phyloP scores from a whole-genome alignment of 1,284 basidiomycete genomes.

The Laetiporus sulphureus region DNA sequence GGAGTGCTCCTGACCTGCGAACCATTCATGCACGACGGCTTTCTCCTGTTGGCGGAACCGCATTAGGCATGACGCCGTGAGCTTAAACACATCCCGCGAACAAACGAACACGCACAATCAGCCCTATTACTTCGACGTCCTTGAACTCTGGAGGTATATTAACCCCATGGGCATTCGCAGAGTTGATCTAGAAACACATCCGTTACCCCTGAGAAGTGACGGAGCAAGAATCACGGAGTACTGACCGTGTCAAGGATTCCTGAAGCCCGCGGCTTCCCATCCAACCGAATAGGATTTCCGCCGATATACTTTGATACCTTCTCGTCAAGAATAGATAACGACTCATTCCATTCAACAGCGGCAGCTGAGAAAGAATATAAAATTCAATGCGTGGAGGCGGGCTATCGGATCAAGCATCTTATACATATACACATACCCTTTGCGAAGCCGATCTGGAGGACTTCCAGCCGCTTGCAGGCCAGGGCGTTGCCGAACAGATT shows the following conservation, averaged over 20 bases:
- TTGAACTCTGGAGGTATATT: conserved; percentile 63
- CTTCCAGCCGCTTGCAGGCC: conserved; percentile 60
- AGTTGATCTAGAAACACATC: conserved; percentile 43
- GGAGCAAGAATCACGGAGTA: neutral
- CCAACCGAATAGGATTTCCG: conserved; percentile 65
- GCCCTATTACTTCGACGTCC: conserved; percentile 48
- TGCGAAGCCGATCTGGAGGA: conserved; percentile 56
- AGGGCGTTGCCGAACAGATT: conserved; percentile 67
- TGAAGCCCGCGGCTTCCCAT: conserved; percentile 71
- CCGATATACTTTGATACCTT: conserved; percentile 64
- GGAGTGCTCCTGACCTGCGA: conserved; percentile 44
- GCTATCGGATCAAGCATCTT: no score
- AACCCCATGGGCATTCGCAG: conserved; percentile 66
- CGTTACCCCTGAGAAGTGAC: neutral
- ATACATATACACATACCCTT: conserved; percentile 30
- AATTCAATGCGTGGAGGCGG: no score
- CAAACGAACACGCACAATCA: conserved; percentile 54
- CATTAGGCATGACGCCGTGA: no score
- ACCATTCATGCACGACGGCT: conserved; percentile 77
- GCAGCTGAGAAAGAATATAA: conserved; percentile 49
- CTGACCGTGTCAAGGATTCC: conserved; percentile 76
- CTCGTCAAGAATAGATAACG: conserved; percentile 55
- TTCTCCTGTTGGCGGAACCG: conserved; percentile 45
- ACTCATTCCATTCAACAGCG: conserved; percentile 59
- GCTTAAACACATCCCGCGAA: no score